Percentiles rank a stretch among this genome's conserved stretches.
phyloP scores from a whole-genome alignment of 139 green algal species.

The Micractinium conductrix region DNA sequence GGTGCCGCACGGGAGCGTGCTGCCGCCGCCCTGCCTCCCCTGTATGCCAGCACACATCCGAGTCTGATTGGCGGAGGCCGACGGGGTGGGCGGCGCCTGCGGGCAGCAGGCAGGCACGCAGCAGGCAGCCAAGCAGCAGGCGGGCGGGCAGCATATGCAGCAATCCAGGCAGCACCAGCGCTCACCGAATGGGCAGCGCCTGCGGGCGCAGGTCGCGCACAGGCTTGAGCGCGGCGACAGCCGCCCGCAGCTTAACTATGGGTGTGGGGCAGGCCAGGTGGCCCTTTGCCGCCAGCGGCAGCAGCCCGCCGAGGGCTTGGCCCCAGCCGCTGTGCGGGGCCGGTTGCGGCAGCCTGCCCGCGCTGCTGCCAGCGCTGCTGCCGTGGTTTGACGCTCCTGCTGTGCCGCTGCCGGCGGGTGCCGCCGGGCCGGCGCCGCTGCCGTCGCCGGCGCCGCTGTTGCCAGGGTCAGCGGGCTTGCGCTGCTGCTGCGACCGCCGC shows the following conservation, averaged over 20 bases:
- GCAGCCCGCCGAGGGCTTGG: constrained; percentile 50
- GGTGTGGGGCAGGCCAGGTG: constrained; percentile 74
- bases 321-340: constrained; percentile 11
- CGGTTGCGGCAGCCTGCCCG: background rate
- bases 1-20: too few species aligned
- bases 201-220: constrained; percentile 80
- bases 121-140: too few species aligned
- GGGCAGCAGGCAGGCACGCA: too few species aligned
- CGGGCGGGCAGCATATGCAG: background rate
- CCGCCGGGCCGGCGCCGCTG: background rate
- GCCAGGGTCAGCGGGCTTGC: constrained; percentile 1
- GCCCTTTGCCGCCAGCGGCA: constrained; percentile 52
- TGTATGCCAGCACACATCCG: background rate
- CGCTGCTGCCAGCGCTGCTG: background rate
- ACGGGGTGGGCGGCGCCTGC: background rate
- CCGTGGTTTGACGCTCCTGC: background rate
- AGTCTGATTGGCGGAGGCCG: too few species aligned
- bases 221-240: constrained; percentile 65
- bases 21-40: too few species aligned
- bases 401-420: background rate
- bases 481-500: constrained; percentile 22
- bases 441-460: background rate
- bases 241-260: constrained; percentile 78
- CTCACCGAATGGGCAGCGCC: constrained; percentile 5
- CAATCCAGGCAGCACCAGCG: background rate